A percentile compares a stretch with the other conserved stretches of the same genome.
Conservation (phyloP, 768 basidiomycete species). For the Amanita thiersii region DNA sequence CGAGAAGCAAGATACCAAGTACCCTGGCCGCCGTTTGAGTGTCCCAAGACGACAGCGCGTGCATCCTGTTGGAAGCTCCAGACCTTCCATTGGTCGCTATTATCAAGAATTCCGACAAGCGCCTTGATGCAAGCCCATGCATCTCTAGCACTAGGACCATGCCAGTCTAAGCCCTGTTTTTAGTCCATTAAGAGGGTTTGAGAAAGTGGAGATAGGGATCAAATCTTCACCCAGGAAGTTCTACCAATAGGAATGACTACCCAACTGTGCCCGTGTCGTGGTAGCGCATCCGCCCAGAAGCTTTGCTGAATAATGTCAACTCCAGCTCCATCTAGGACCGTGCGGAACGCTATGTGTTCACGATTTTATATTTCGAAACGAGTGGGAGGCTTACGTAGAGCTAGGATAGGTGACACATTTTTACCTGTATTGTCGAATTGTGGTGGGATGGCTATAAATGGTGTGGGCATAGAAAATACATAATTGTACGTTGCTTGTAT, state of each 20-base stretch:
- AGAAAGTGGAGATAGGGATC: background rate
- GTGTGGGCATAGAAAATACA: constrained; percentile 42
- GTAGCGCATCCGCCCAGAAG: constrained; percentile 61
- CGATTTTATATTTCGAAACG: background rate
- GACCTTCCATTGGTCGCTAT: constrained; percentile 25
- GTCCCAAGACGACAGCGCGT: constrained; percentile 67
- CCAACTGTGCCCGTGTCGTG: constrained; percentile 59
- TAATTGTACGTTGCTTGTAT: constrained; percentile 57
- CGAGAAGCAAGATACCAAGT: constrained; percentile 73
- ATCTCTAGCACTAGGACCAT: constrained; percentile 71
- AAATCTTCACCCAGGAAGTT: constrained; percentile 81
- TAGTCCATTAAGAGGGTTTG: constrained; percentile 2
- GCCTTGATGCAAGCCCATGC: constrained; percentile 58
- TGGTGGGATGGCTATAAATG: constrained; percentile 55
- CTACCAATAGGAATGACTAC: constrained; percentile 74
- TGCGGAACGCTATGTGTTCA: background rate
- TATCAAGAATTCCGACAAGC: constrained; percentile 37
- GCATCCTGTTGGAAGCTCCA: constrained; percentile 31
- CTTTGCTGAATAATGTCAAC: constrained; percentile 51
- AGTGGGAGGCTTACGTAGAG: constrained; percentile 42
- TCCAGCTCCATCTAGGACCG: constrained; percentile 70
- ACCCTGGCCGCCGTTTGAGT: constrained; percentile 93
- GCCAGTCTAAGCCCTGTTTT: constrained; percentile 83
- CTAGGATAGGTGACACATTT: constrained; percentile 45
- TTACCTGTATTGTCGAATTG: constrained; percentile 18